Percentiles rank a stretch among this genome's conserved stretches.
Evolutionary conservation across 2,329 filamentous ascomycete species (phyloP).

Genomic region (Microdochium bolleyi): DNA sequence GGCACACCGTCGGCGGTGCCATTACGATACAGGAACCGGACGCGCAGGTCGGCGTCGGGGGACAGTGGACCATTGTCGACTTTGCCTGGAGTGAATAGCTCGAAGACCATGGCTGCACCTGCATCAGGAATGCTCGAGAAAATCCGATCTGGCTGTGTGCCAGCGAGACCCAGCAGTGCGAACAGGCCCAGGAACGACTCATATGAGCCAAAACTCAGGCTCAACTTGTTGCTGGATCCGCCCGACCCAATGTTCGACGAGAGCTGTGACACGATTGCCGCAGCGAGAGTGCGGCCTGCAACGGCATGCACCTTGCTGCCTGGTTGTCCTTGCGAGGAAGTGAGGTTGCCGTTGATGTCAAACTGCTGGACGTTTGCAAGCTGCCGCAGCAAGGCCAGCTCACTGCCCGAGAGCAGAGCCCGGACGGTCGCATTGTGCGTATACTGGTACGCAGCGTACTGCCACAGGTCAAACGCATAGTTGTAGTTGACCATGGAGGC

Average conservation of each 20-base stretch:
- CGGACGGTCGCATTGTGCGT: slow-evolving; percentile 38
- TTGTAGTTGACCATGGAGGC: slow-evolving; percentile 27
- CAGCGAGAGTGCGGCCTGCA: slow-evolving; percentile 43
- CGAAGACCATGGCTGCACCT: slow-evolving; percentile 69
- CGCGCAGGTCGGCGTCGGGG: slow-evolving; percentile 30
- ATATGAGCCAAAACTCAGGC: slow-evolving; percentile 44
- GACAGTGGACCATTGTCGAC: too few species aligned
- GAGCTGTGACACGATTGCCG: slow-evolving; percentile 33
- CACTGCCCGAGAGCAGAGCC: slow-evolving; percentile 26
- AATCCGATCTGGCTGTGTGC: slow-evolving; percentile 43
- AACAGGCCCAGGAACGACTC: slow-evolving; percentile 50
- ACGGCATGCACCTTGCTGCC: slow-evolving; percentile 30
- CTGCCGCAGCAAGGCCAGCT: slow-evolving; percentile 45
- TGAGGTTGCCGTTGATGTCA: slow-evolving; percentile 43
- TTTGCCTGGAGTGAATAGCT: slow-evolving; percentile 31
- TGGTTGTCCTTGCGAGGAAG: slow-evolving; percentile 39
- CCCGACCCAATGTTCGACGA: slow-evolving; percentile 28
- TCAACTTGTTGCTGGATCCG: slow-evolving; percentile 36
- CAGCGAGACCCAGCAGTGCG: slow-evolving; percentile 33
- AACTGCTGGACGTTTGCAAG: slow-evolving; percentile 65
- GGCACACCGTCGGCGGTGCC: slow-evolving; percentile 27
- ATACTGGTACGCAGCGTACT: slow-evolving; percentile 46
- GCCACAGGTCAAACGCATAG: slow-evolving; percentile 45
- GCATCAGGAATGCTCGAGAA: slow-evolving; percentile 50
- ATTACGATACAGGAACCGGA: slow-evolving; percentile 50